These are phyloP conservation scores for Oenanthe sinensis DNA, from an alignment of 129 eudicot species.

Conservation along the genomic window DNA sequence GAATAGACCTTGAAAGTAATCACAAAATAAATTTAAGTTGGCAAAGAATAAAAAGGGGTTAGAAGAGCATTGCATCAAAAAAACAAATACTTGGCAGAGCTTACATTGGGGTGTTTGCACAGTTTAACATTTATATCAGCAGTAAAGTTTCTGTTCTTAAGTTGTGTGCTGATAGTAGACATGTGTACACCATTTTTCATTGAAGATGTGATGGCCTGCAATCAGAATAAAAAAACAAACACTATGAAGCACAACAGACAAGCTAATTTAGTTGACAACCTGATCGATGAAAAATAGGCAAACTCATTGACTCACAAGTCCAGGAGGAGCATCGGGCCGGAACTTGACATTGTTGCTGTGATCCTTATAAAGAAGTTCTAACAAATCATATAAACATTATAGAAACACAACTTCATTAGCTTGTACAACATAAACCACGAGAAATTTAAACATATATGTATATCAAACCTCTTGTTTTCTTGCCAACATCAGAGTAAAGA, in stretches of 20 bases:
- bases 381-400: neutral
- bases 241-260: neutral
- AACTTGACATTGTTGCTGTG: neutral
- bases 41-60: neutral
- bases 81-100: neutral
- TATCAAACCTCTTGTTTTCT: neutral
- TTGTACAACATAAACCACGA: neutral
- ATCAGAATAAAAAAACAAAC: neutral
- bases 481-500: neutral
- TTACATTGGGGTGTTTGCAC: neutral
- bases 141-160: neutral
- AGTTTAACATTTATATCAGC: neutral
- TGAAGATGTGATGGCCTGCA: neutral
- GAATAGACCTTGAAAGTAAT: neutral
- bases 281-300: neutral
- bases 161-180: neutral
- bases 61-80: neutral
- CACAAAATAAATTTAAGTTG: neutral
- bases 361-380: neutral
- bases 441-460: neutral
- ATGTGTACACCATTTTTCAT: neutral
- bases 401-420: neutral
- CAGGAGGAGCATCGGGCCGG: neutral
- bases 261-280: neutral
- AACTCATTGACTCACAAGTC: slow-evolving; percentile 1